These are phyloP conservation scores for Cladobotryum mycophilum DNA, from an alignment of 2,329 filamentous ascomycete genomes.

Conservation along the genomic window DNA sequence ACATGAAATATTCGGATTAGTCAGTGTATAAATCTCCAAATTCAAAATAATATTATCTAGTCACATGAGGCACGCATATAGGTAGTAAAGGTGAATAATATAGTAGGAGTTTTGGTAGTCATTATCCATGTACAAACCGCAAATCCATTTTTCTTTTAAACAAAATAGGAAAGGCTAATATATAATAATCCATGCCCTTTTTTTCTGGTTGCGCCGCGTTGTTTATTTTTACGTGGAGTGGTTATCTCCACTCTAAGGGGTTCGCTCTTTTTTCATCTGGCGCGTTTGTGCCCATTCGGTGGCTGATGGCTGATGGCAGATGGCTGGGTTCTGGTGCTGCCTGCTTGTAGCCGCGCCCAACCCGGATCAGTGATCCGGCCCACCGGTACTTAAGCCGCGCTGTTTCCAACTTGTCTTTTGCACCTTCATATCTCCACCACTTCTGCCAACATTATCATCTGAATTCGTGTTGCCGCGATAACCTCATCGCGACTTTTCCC, in stretches of 20 bases:
- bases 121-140: neutral
- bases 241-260: neutral
- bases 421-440: constrained; percentile 14
- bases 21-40: too few species aligned
- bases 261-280: neutral
- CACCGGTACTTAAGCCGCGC: constrained; percentile 34
- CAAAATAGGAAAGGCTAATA: neutral
- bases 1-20: too few species aligned
- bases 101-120: too few species aligned
- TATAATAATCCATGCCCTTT: neutral
- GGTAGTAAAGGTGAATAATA: too few species aligned
- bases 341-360: constrained; percentile 12
- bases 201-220: neutral
- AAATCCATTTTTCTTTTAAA: neutral
- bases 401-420: constrained; percentile 21
- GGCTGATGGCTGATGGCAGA: neutral
- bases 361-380: constrained; percentile 32
- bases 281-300: neutral
- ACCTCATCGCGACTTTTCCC: constrained; percentile 7
- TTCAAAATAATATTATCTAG: too few species aligned
- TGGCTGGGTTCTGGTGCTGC: neutral
- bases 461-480: constrained; percentile 6
- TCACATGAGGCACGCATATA: too few species aligned
- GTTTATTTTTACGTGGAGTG: neutral
- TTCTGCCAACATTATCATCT: neutral